Conservation (phyloP, 768 basidiomycete species). For the Epithele typhae region DNA sequence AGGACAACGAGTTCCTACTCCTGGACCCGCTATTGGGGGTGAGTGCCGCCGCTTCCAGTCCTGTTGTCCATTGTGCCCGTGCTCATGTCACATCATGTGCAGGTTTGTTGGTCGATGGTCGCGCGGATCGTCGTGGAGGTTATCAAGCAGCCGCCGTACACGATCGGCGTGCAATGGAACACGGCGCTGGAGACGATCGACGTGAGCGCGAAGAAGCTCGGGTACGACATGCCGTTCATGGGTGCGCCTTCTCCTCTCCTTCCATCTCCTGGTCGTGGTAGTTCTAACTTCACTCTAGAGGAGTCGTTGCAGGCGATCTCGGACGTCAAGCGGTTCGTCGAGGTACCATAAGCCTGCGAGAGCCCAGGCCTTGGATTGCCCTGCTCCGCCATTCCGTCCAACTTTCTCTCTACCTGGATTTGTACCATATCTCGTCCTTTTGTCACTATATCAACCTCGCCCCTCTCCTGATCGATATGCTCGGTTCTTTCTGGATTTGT, state of each 20-base stretch:
- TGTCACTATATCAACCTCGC: too few relatives aligned
- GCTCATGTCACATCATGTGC: neutral
- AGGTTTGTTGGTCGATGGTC: constrained; percentile 22
- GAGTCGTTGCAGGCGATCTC: constrained; percentile 8
- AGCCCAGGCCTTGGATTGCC: too few relatives aligned
- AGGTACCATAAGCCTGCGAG: neutral
- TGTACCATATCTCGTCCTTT: too few relatives aligned
- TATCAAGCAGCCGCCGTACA: constrained; percentile 4
- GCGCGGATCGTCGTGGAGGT: constrained; percentile 17
- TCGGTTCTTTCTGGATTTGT: too few relatives aligned
- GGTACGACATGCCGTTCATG: constrained; percentile 16
- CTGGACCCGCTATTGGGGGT: constrained; percentile 23
- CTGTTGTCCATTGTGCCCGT: neutral
- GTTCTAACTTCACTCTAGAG: neutral
- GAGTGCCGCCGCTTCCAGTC: neutral
- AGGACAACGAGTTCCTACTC: constrained; percentile 21
- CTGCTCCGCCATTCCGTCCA: too few relatives aligned
- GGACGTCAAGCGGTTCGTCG: constrained; percentile 8
- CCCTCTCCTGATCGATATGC: too few relatives aligned
- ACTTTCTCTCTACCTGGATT: too few relatives aligned
- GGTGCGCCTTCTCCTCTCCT: constrained; percentile 3
- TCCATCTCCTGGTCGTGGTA: neutral
- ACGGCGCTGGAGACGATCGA: constrained; percentile 11
- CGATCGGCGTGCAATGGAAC: constrained; percentile 6
- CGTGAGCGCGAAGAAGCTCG: constrained; percentile 14